Evolutionary conservation across 2,329 filamentous ascomycete genomes (phyloP), one percentile per base, ranked within the genome.

Genomic region (Curvularia spicifera): DNA sequence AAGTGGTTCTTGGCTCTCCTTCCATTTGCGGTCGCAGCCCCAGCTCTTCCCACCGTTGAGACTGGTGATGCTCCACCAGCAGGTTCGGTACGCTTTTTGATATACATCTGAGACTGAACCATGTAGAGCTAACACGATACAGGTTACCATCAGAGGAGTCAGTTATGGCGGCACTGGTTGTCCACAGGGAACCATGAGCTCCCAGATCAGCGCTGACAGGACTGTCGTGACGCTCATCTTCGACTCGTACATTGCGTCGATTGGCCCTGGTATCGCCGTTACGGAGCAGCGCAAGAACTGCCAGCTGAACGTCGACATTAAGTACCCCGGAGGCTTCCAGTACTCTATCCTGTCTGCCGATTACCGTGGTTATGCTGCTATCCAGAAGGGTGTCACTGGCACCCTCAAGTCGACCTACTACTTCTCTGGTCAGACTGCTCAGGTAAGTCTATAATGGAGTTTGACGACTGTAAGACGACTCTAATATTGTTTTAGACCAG

Each of bases 331-430:
- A 53, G 82, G 82, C 51, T 84, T 82, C 77, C 81, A 83, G 72
- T 84, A 82, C 76, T 82, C 80, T 49, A 71, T 84, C 65, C 78
- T 84, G 66, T 80, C 78, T 56, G 81, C 81, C 64, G 79, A 82
- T 61, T 84, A 83, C 76, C 81, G 82, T 66, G 83, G 83, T 51
- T 84, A 83, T 63, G 79, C 80, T 50, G 64, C 72, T 59, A 76
- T 85, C 49, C 76, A 82, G 35, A 71, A 73, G 61, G 81, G 80
- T 29, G 77, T 83, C 49, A 79, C 71, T 5, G 83, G 81, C 48
- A 78, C 76, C 20, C 78, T 82, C 64, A 82, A 82, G 74, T 81
- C 82, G 13, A 83, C 79, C 33, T 84, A 84, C 74, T 84, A 84
- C 73, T 84, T 84, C 74, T 82, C 81, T 47, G 82, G 83, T 39